Percentiles rank a stretch among this genome's conserved stretches.
Conservation (phyloP, 2,329 filamentous ascomycete species). For the Colletotrichum incanum region DNA sequence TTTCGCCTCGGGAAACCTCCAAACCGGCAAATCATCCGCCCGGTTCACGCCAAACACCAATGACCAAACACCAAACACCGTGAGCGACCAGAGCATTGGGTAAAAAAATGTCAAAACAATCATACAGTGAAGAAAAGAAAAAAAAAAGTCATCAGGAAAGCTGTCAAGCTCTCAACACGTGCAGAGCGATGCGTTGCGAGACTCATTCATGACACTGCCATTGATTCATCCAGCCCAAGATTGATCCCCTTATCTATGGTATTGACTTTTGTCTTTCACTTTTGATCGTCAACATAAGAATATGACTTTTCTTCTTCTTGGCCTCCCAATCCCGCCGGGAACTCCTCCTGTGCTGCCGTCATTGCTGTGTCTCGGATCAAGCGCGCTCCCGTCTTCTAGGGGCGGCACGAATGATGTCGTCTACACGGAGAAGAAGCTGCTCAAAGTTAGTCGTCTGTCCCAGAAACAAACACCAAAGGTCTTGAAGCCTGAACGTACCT, state of each 20-base stretch:
- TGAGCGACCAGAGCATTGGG: not conserved
- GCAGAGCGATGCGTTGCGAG: not conserved
- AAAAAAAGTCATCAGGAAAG: not conserved
- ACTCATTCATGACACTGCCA: conserved; percentile 37
- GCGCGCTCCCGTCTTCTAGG: conserved; percentile 86
- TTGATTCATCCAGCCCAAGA: conserved; percentile 41
- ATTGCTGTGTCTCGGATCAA: conserved; percentile 56
- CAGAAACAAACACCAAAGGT: not conserved
- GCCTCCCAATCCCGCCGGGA: conserved; percentile 28
- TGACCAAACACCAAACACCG: not conserved
- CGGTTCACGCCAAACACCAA: not conserved
- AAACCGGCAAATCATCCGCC: not conserved
- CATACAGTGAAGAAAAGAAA: not conserved
- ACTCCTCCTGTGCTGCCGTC: conserved; percentile 30
- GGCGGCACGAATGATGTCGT: conserved; percentile 97
- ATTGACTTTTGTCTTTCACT: conserved; percentile 36
- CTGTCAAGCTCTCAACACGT: not conserved
- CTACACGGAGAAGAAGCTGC: conserved; percentile 91
- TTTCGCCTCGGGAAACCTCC: not conserved
- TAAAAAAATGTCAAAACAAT: too few species aligned
- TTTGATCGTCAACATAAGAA: conserved; percentile 31
- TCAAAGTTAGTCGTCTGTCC: conserved; percentile 34
- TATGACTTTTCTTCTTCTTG: conserved; percentile 25
- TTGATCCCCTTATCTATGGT: conserved; percentile 41
- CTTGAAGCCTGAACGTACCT: conserved; percentile 74